Conservation (phyloP, 495 filamentous ascomycete genomes). For the Podospora fimiseda region DNA sequence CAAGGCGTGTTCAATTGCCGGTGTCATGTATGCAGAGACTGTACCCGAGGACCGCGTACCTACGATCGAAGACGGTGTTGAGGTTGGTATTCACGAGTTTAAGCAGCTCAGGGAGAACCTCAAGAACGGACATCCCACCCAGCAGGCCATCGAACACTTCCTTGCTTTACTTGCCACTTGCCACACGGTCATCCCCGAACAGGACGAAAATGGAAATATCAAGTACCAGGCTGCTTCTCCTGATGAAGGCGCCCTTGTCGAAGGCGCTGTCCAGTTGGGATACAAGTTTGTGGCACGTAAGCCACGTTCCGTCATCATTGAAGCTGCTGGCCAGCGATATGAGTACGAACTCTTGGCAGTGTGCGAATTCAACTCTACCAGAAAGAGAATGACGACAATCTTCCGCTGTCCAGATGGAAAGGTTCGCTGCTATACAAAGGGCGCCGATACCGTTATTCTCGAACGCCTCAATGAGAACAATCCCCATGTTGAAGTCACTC, state of each 20-base stretch:
- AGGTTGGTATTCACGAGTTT: slow-evolving; percentile 84
- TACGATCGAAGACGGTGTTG: slow-evolving; percentile 64
- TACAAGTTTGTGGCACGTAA: slow-evolving; percentile 88
- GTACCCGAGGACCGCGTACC: slow-evolving; percentile 87
- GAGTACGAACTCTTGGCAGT: slow-evolving; percentile 93
- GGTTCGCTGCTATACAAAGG: slow-evolving; percentile 89
- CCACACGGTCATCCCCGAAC: slow-evolving; percentile 96
- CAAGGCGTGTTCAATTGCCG: slow-evolving; percentile 85
- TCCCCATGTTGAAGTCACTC: slow-evolving; percentile 76
- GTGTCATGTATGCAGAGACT: slow-evolving; percentile 89
- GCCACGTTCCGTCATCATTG: slow-evolving; percentile 76
- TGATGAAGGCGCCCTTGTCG: slow-evolving; percentile 92
- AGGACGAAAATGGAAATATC: slow-evolving; percentile 67
- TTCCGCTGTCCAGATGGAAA: slow-evolving; percentile 95
- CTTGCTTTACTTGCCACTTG: slow-evolving; percentile 82
- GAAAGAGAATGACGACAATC: slow-evolving; percentile 97
- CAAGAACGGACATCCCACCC: slow-evolving; percentile 53
- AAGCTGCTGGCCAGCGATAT: slow-evolving; percentile 59
- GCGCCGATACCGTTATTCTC: slow-evolving; percentile 94
- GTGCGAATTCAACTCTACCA: slow-evolving; percentile 96
- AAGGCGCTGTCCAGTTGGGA: slow-evolving; percentile 78
- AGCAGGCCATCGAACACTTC: slow-evolving; percentile 79
- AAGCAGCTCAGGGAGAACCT: slow-evolving; percentile 67
- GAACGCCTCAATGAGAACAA: slow-evolving; percentile 77
- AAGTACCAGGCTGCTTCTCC: slow-evolving; percentile 98